phyloP scores from a whole-genome alignment of 2,329 filamentous ascomycete genomes.

The Cladophialophora immunda region DNA sequence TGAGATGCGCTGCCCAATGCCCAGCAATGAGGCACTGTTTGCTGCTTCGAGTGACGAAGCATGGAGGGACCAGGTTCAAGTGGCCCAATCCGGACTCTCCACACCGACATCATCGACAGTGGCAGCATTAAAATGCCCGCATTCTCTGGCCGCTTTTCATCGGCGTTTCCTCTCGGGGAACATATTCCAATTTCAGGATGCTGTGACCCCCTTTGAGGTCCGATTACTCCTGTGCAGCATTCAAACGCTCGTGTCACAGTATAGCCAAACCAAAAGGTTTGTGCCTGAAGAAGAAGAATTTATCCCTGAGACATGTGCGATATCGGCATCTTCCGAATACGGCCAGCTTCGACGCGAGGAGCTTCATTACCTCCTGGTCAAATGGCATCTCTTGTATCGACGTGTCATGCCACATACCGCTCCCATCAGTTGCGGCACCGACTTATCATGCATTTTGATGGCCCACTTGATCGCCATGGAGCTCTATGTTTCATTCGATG shows the following conservation, averaged over 20 bases:
- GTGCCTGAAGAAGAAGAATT: neutral
- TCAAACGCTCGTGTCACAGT: constrained; percentile 13
- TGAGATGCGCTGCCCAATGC: neutral
- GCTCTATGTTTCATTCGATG: constrained; percentile 12
- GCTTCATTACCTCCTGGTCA: neutral
- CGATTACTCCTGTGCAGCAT: constrained; percentile 9
- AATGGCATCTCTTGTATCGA: neutral
- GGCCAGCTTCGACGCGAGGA: neutral
- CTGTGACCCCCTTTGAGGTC: constrained; percentile 10
- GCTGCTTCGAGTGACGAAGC: neutral
- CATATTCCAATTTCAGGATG: constrained; percentile 14
- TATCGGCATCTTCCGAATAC: neutral
- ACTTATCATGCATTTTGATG: constrained; percentile 12
- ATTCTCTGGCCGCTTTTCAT: constrained; percentile 1
- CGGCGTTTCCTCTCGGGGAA: constrained; percentile 12
- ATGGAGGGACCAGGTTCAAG: neutral
- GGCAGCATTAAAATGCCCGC: neutral
- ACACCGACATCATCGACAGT: neutral
- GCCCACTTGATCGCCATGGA: constrained; percentile 14
- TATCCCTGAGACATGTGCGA: neutral
- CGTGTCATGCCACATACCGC: neutral
- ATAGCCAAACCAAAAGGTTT: constrained; percentile 7
- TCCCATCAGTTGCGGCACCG: constrained; percentile 3
- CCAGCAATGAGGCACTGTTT: neutral
- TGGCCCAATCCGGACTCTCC: neutral